Evolutionary conservation across 345 rosid genomes (phyloP).

Genomic region (Moringa oleifera): DNA sequence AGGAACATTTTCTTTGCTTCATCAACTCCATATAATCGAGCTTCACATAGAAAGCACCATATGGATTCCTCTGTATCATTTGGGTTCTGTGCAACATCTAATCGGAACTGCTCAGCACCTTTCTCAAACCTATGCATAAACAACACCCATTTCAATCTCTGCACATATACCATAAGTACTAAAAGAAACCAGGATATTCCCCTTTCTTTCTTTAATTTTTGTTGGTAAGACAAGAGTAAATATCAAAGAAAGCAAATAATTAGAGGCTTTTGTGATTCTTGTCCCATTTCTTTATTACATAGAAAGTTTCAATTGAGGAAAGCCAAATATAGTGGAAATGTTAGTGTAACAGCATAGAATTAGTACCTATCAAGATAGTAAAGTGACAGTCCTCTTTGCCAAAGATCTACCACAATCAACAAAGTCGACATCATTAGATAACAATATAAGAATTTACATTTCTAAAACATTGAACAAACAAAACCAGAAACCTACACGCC

Average conservation of each 20-base stretch:
- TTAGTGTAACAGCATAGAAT: background rate
- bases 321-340: background rate
- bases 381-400: conserved; percentile 71
- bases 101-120: conserved; percentile 85
- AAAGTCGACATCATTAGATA: background rate
- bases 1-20: conserved; percentile 63
- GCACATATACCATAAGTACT: background rate
- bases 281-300: no score
- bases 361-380: conserved; percentile 58
- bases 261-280: no score
- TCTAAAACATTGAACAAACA: background rate
- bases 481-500: conserved; percentile 54
- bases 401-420: conserved; percentile 36
- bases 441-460: background rate
- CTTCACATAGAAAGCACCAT: conserved; percentile 92
- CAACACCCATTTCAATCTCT: conserved; percentile 9
- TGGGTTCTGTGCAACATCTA: conserved; percentile 88
- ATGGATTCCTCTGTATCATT: conserved; percentile 93
- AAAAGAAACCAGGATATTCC: background rate
- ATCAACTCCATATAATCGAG: conserved; percentile 54
- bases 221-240: background rate
- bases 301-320: background rate
- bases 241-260: no score
- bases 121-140: conserved; percentile 61
- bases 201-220: no score